A percentile compares a stretch with the other conserved stretches of the same genome.
Conservation (phyloP, 2,329 filamentous ascomycete species). For the Beauveria medogensis region DNA sequence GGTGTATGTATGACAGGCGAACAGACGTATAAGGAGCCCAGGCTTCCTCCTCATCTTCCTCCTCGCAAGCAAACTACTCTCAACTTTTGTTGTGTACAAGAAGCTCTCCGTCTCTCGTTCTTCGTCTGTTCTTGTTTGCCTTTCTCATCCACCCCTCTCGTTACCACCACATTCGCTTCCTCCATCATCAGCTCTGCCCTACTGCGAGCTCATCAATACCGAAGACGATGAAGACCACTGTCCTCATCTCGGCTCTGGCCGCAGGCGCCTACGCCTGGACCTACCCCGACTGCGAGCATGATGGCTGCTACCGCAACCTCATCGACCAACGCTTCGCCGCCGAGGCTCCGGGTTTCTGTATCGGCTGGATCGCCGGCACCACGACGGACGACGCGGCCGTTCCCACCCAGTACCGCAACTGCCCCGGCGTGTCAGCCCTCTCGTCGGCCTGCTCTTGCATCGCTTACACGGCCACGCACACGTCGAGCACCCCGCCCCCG, state of each 20-base stretch:
- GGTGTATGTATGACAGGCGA: background rate
- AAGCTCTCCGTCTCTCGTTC: background rate
- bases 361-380: conserved; percentile 23
- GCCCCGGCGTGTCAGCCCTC: conserved; percentile 18
- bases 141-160: background rate
- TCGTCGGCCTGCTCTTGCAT: conserved; percentile 32
- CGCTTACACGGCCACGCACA: conserved; percentile 26
- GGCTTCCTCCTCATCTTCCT: background rate
- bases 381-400: conserved; percentile 21
- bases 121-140: background rate
- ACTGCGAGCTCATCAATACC: too few relatives aligned
- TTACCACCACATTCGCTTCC: background rate
- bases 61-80: background rate
- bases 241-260: conserved; percentile 25
- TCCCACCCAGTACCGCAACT: conserved; percentile 25
- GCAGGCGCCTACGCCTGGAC: conserved; percentile 19
- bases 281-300: conserved; percentile 23
- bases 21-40: conserved; percentile 8
- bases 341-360: conserved; percentile 24
- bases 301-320: conserved; percentile 30
- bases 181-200: too few relatives aligned
- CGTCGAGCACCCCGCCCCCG: conserved; percentile 11
- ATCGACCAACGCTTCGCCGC: conserved; percentile 24
- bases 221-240: conserved; percentile 25
- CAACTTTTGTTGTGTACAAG: background rate